Conservation (phyloP, 345 rosid species). For the Brassica juncea region DNA sequence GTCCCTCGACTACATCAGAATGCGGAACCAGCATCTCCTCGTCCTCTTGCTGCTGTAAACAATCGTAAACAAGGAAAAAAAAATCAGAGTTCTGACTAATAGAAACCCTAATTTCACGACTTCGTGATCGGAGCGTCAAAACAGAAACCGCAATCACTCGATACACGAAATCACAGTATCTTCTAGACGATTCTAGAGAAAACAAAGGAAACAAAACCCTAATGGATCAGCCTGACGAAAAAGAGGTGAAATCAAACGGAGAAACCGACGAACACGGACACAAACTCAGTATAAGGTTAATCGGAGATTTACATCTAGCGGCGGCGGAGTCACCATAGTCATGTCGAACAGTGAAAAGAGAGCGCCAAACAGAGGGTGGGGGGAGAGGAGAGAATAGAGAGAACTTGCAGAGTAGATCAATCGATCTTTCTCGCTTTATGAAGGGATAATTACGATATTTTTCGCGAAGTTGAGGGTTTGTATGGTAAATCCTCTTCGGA, state of each 20-base stretch:
- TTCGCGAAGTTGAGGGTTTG: not conserved
- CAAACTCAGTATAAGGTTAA: slow-evolving; percentile 9
- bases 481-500: slow-evolving; percentile 23
- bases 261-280: slow-evolving; percentile 28
- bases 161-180: slow-evolving; percentile 9
- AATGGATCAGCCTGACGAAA: slow-evolving; percentile 27
- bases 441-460: slow-evolving; percentile 45
- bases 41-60: slow-evolving; percentile 70
- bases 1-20: slow-evolving; percentile 79
- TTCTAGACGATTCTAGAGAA: slow-evolving; percentile 15
- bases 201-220: slow-evolving; percentile 26
- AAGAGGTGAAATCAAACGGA: slow-evolving; percentile 3
- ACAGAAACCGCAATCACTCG: slow-evolving; percentile 16
- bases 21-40: slow-evolving; percentile 98
- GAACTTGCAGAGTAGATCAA: slow-evolving; percentile 41
- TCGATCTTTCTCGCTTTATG: slow-evolving; percentile 36
- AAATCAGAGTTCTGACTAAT: slow-evolving; percentile 20
- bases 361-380: slow-evolving; percentile 16
- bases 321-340: slow-evolving; percentile 90
- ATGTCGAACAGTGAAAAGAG: slow-evolving; percentile 44
- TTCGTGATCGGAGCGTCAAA: slow-evolving; percentile 21
- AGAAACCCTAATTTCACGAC: slow-evolving; percentile 30
- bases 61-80: not conserved
- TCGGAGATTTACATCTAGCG: slow-evolving; percentile 64
- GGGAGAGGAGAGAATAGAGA: slow-evolving; percentile 7